These are phyloP conservation scores for Cicer judaicum DNA, from an alignment of 306 rosid genomes.

Conservation along the genomic window DNA sequence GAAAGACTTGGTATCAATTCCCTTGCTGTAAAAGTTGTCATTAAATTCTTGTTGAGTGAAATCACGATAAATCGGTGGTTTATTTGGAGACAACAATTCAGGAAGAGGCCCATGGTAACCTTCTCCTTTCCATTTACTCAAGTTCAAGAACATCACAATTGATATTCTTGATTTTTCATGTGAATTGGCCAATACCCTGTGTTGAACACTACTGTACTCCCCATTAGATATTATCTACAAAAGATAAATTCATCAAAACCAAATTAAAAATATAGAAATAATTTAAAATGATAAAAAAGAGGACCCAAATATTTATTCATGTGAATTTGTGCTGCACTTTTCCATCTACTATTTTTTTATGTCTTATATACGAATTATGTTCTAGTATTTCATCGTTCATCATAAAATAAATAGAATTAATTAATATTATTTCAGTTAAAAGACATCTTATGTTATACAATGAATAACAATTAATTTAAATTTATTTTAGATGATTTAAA, in stretches of 20 bases:
- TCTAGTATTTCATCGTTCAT: too few species aligned
- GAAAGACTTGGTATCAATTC: conserved; percentile 26
- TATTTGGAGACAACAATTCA: not conserved
- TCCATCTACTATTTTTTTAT: too few species aligned
- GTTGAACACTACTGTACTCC: conserved; percentile 20
- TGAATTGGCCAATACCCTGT: conserved; percentile 24
- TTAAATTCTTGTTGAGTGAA: not conserved
- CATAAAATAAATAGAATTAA: too few species aligned
- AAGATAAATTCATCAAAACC: not conserved
- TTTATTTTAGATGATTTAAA: too few species aligned
- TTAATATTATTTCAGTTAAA: too few species aligned
- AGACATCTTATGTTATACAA: too few species aligned
- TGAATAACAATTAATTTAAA: too few species aligned
- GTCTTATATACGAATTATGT: too few species aligned
- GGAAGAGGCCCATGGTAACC: conserved; percentile 20
- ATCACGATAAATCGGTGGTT: not conserved
- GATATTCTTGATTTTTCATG: not conserved
- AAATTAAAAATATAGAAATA: too few species aligned
- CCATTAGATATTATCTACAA: conserved; percentile 23
- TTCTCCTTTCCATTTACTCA: conserved; percentile 15
- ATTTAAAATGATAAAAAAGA: not conserved
- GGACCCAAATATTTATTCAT: too few species aligned
- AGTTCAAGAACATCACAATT: conserved; percentile 17
- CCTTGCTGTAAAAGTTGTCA: conserved; percentile 16
- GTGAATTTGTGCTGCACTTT: too few species aligned